Evolutionary conservation across 176 grass and related monocot species (phyloP).

Genomic region (Phoenix roebelenii): DNA sequence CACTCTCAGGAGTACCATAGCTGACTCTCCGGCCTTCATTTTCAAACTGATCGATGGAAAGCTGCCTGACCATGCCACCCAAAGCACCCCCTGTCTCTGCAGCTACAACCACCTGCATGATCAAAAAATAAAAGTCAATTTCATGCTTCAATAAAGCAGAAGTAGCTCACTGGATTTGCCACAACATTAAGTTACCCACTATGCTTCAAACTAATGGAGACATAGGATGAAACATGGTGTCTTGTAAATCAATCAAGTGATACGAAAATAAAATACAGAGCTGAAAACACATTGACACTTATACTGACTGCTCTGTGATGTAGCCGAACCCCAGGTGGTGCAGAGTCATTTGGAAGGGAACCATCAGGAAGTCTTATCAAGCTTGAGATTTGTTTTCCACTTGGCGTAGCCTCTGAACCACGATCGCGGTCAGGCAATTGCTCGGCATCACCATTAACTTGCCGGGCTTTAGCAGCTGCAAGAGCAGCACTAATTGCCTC

Average conservation of each 20-base stretch:
- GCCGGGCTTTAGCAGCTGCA: constrained; percentile 40
- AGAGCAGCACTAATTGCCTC: constrained; percentile 50
- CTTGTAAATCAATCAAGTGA: too few species aligned
- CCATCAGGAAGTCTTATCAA: constrained; percentile 27
- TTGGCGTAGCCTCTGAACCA: constrained; percentile 19
- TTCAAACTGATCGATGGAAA: constrained; percentile 57
- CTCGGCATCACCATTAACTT: constrained; percentile 26
- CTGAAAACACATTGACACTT: constrained; percentile 3
- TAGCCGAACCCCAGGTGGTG: constrained; percentile 37
- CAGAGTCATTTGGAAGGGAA: constrained; percentile 11
- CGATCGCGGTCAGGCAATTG: constrained; percentile 24
- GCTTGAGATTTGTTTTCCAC: constrained; percentile 16
- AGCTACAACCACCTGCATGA: constrained; percentile 38
- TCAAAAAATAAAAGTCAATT: not conserved
- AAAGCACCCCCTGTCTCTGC: constrained; percentile 43
- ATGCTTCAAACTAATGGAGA: too few species aligned
- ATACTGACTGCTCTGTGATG: constrained; percentile 44
- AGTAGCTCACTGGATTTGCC: too few species aligned
- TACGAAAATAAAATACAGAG: not conserved
- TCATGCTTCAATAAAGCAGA: too few species aligned
- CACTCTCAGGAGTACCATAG: constrained; percentile 46
- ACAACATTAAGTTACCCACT: too few species aligned
- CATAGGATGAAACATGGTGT: too few species aligned
- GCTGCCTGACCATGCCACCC: constrained; percentile 48
- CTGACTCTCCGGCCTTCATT: constrained; percentile 57